These are phyloP conservation scores for Boletus subluridellus DNA, from an alignment of 1,284 basidiomycete species.

Conservation along the genomic window DNA sequence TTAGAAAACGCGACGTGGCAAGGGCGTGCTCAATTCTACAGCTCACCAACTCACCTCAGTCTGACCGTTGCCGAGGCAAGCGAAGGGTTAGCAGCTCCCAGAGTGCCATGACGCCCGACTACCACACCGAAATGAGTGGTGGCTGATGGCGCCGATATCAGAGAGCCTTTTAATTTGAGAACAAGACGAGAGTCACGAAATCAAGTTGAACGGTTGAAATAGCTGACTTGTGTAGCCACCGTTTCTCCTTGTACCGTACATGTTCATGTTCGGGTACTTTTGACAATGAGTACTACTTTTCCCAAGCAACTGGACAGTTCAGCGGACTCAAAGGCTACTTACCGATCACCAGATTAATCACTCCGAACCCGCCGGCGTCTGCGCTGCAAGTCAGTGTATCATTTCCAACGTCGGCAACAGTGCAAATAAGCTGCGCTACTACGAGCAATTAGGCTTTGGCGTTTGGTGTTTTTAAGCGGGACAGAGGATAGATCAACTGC, in stretches of 20 bases:
- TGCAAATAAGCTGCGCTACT: neutral
- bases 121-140: neutral
- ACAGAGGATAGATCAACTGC: neutral
- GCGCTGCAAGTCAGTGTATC: neutral
- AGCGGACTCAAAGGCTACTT: neutral
- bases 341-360: neutral
- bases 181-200: neutral
- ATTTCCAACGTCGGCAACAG: neutral
- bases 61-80: neutral
- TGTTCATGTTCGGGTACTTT: neutral
- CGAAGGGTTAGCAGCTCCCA: neutral
- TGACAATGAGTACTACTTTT: neutral
- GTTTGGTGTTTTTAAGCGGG: neutral
- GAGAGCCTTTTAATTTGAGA: neutral
- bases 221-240: neutral
- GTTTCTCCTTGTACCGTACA: neutral
- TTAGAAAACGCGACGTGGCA: neutral
- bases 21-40: neutral
- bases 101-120: neutral
- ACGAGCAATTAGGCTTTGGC: neutral
- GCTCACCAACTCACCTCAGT: neutral
- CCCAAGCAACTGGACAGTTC: neutral
- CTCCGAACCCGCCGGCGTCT: neutral
- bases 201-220: neutral
- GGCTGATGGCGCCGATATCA: neutral